Evolutionary conservation across 495 filamentous ascomycete species (phyloP), one percentile per base, ranked within the genome.

Genomic region (Xylaria palmicola): DNA sequence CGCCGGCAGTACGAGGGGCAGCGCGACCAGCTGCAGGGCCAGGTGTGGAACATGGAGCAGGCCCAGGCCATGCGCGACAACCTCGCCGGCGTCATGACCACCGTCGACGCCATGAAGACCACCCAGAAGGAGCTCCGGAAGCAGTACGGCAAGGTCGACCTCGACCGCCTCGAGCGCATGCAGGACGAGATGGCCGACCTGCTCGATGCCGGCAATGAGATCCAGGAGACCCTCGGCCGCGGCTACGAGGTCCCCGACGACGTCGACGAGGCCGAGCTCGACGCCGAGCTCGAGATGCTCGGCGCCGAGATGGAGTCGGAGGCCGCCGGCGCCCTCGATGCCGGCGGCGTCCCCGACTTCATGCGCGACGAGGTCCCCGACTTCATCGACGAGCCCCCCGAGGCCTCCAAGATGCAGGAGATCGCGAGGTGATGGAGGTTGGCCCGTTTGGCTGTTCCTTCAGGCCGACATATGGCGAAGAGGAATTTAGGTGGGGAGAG

Each of bases 11-110:
- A 97, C 84, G 94, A 98, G 74, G 78, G 81, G 9, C 93, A 98
- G 78, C 89, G 92, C 17, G 93, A 98, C 65, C 92, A 98, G 76
- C 87, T 98, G 56, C 91, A 95, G 74, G 85, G 89, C 65, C 94
- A 98, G 74, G 90, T 89, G 12, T 98, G 94, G 94, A 98, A 98
- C 78, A 97, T 98, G 93, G 93, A 98, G 74, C 94, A 98, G 72
- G 94, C 94, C 6, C 90, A 90, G 73, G 96, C 95, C 83, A 98
- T 98, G 95, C 92, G 94, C 77, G 94, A 98, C 75, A 98, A 98
- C 68, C 86, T 98, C 34, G 95, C 96, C 72, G 97, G 98, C 74
- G 93, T 95, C 54, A 97, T 98, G 93, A 94, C 92, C 20, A 98
- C 94, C 0, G 92, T 98, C 15, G 94, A 98, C 72, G 95, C 92